Percentiles rank a stretch among this genome's conserved stretches.
phyloP scores from a whole-genome alignment of 176 grass and related monocot species.

The Sorghum bicolor region Sorghum_bicolor_NCBIv3 NC_012871.2:61271001-61271500 shows the following conservation, averaged over 20 bases:
- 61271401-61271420: conserved; percentile 55
- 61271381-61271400: conserved; percentile 69
- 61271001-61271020: conserved; percentile 24
- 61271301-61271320: conserved; percentile 75
- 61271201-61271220: not conserved
- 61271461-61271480: conserved; percentile 44
- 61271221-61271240: not conserved
- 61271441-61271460: conserved; percentile 63
- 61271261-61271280: conserved; percentile 48
- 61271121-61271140: conserved; percentile 89
- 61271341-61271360: conserved; percentile 82
- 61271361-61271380: conserved; percentile 77
- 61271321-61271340: conserved; percentile 73
- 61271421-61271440: conserved; percentile 64
- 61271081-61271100: conserved; percentile 76
- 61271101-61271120: conserved; percentile 76
- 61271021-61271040: conserved; percentile 69
- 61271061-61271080: conserved; percentile 72
- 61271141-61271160: conserved; percentile 63
- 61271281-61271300: conserved; percentile 63
- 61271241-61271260: not conserved
- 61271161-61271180: conserved; percentile 49
- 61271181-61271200: too few relatives aligned
- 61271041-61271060: conserved; percentile 84
- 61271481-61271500: conserved; percentile 56